Evolutionary conservation across 2,329 filamentous ascomycete species (phyloP), one percentile per base, ranked within the genome.

Genomic region (Didymella glomerata): DNA sequence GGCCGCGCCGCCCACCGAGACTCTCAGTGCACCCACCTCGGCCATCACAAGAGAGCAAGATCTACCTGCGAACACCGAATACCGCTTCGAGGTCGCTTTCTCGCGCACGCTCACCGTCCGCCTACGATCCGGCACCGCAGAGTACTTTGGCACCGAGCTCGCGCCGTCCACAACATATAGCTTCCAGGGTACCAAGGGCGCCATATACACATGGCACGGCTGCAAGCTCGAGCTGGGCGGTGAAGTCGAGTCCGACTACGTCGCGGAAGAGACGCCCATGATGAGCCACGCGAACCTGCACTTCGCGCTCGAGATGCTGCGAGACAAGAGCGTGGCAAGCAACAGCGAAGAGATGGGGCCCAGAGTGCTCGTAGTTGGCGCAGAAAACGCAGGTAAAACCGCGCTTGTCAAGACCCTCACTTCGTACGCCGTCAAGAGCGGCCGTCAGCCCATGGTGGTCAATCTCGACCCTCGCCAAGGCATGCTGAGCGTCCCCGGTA

Each of bases 91-190:
- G 65, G 76, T 77, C 56, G 56, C 68, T 53, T 78, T 78, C 69
- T 58, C 65, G 2, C 69, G 68, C 27, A 67, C 68, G 18, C 66
- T 79, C 32, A 71, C 69, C 13, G 70, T 83, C 66, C 78, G 93
- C 81, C 83, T 98, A 25, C 79, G 92, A 55, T 87, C 85, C 32
- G 95, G 95, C 61, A 92, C 89, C 1, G 95, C 94, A 48, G 95
- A 99, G 78, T 88, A 96, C 72, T 97, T 98, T 75, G 95, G 95
- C 74, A 93, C 94, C 54, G 95, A 99, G 80, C 89, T 99, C 42
- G 93, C 93, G 11, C 84, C 86, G 10, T 90, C 90, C 56, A 90
- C 90, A 50, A 84, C 86, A 10, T 98, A 98, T 80, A 88, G 84
- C 30, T 94, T 99, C 77, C 85, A 86, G 45, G 91, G 92, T 55